phyloP scores from a whole-genome alignment of 2,329 filamentous ascomycete species.

The Fusarium keratoplasticum region DNA sequence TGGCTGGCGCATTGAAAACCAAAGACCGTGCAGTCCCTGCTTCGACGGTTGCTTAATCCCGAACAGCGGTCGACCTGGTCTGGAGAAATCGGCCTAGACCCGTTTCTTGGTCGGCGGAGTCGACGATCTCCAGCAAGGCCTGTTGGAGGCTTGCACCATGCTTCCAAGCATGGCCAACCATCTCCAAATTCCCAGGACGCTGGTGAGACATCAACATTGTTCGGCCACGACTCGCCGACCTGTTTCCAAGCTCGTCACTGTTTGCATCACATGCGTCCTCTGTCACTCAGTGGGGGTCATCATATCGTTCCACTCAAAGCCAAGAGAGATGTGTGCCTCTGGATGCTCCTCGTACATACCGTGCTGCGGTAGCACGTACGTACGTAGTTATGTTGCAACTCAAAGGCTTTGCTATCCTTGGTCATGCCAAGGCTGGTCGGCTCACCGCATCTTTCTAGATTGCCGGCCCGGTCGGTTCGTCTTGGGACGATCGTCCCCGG shows the following conservation, averaged over 20 bases:
- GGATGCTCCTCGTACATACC: background rate
- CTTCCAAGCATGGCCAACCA: constrained; percentile 4
- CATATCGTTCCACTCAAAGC: background rate
- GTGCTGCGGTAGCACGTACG: background rate
- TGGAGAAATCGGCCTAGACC: constrained; percentile 12
- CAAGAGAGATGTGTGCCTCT: constrained; percentile 1
- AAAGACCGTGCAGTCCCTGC: constrained; percentile 36
- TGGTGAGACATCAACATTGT: constrained; percentile 1
- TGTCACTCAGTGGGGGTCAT: constrained; percentile 10
- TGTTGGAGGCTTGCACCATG: constrained; percentile 7
- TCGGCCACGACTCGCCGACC: constrained; percentile 5
- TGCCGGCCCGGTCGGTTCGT: constrained; percentile 33
- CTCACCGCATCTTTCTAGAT: constrained; percentile 41
- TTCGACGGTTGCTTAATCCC: constrained; percentile 17
- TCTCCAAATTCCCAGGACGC: constrained; percentile 1
- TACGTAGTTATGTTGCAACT: background rate
- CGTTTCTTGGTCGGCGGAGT: background rate
- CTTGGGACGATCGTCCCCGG: constrained; percentile 34
- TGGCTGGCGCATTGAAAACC: constrained; percentile 35
- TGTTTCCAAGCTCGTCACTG: background rate
- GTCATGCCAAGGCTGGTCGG: constrained; percentile 18
- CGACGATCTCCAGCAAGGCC: background rate
- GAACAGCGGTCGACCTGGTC: constrained; percentile 14
- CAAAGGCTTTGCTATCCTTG: constrained; percentile 2
- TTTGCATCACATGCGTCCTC: constrained; percentile 3